Base-by-base conservation (phyloP, 495 filamentous ascomycete species). In the Podospora conica region DNA sequence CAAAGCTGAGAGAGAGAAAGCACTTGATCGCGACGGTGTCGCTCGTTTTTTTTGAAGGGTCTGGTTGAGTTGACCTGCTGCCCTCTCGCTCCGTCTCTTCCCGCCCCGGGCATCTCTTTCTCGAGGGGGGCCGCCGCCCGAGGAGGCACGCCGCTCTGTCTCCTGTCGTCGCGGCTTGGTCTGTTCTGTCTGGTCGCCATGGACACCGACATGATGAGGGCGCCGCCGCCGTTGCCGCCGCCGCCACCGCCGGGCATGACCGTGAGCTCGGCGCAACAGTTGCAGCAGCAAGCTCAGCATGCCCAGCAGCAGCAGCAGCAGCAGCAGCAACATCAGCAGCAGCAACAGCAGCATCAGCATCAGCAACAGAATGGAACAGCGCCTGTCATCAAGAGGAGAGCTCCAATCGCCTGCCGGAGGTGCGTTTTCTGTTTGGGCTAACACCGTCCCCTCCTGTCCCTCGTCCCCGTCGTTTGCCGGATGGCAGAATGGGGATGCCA, bases 351-450 rank as follows among this genome's bases (percentile, higher is more conserved):
- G 10, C 67, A 53, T 10, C 64, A 55, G 40, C 55, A 56, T 3
- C 66, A 68, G 10, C 55, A 54, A 21, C 58, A 60, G 48, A 15
- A 55, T n/a, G 55, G 10, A 22, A 31, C 65, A 4, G 18, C 29
- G 33, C 40, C 54, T 8, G 61, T 66, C 25, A 70, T 80, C 67
- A 81, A 81, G 67, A 74, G 79, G 65, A 76, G 80, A 58, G 74
- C 80, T 53, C 78, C 79, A 23, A 81, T 82, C 67, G 80, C 80
- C 66, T 82, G 80, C 66, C 79, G 80, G 71, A 80, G 79, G 80
- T 82, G 72, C 53, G 75, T 61, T 59, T 59, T 29, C 3, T 48
- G 40, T 48, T 48, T 48, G 40, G 40, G 40, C 40, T 48, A 48
- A 59, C 20, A 22, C 22, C 25, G 15, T 23, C 11, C 22, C 22